These are phyloP conservation scores for Poa pratensis DNA, from an alignment of 176 grass and related monocot species.

Conservation along the genomic window DNA sequence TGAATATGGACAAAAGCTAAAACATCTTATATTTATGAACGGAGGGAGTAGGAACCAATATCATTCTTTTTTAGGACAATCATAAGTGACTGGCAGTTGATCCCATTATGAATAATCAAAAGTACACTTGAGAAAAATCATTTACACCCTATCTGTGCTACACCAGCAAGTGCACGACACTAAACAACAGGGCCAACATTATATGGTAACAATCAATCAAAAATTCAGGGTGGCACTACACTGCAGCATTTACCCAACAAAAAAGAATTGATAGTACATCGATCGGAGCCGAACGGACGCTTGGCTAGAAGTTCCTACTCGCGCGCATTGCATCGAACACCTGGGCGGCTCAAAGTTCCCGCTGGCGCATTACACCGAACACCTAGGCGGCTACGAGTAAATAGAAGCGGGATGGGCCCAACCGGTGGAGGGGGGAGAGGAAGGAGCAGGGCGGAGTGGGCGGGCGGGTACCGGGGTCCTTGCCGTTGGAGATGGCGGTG, in stretches of 20 bases:
- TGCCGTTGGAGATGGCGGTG: conserved; percentile 48
- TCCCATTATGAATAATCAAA: not conserved
- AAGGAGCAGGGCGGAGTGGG: not conserved
- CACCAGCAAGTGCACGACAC: not conserved
- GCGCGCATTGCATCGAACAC: not conserved
- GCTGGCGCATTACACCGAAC: conserved; percentile 27
- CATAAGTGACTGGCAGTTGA: not conserved
- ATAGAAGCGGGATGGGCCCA: not conserved
- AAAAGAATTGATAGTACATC: not conserved
- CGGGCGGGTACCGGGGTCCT: conserved; percentile 48
- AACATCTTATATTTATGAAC: too few species aligned
- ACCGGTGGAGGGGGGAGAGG: not conserved
- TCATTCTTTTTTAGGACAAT: not conserved
- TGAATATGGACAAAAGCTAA: too few species aligned
- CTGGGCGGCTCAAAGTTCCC: not conserved
- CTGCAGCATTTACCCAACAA: not conserved
- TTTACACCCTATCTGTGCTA: not conserved
- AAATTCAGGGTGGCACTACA: not conserved
- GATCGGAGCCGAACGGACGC: not conserved
- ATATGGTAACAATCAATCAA: not conserved
- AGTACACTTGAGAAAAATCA: not conserved
- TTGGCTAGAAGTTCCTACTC: not conserved
- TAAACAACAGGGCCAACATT: not conserved
- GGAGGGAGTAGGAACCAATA: too few species aligned
- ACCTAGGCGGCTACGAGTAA: conserved; percentile 1